phyloP scores from a whole-genome alignment of 306 rosid genomes.

The Cucumis hystrix region DNA sequence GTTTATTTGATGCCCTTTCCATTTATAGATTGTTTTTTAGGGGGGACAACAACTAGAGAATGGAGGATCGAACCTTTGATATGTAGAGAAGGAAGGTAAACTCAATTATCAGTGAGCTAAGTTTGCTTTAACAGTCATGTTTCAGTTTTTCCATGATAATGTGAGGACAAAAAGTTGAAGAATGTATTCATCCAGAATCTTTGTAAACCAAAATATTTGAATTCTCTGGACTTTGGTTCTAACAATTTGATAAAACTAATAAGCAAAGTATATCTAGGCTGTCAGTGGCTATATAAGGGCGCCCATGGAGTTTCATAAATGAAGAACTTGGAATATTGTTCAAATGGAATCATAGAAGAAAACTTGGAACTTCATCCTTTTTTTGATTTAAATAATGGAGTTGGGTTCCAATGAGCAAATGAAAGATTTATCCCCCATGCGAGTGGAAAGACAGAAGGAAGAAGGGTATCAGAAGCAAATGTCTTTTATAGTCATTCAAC shows the following conservation, averaged over 20 bases:
- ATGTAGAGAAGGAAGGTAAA: too few species aligned
- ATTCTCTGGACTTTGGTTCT: neutral
- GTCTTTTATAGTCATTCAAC: too few species aligned
- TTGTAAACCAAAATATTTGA: too few species aligned
- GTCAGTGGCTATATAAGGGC: neutral
- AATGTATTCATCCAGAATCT: neutral
- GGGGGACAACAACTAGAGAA: too few species aligned
- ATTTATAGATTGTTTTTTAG: neutral
- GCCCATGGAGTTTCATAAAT: neutral
- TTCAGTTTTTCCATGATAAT: neutral
- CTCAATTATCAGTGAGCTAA: too few species aligned
- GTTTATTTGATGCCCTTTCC: neutral
- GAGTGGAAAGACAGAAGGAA: too few species aligned
- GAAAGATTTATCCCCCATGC: too few species aligned
- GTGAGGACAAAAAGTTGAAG: neutral
- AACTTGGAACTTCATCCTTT: neutral
- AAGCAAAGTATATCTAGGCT: neutral
- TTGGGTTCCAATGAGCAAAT: neutral
- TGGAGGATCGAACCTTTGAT: too few species aligned
- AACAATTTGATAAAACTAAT: neutral
- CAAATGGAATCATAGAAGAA: neutral
- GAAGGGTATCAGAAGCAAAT: too few species aligned
- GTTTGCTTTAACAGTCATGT: neutral
- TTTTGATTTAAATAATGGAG: neutral
- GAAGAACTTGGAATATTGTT: too few species aligned